Evolutionary conservation across 352 stramenopile species (phyloP), one percentile per base, ranked within the genome.

Genomic region (Phytophthora cajani): DNA sequence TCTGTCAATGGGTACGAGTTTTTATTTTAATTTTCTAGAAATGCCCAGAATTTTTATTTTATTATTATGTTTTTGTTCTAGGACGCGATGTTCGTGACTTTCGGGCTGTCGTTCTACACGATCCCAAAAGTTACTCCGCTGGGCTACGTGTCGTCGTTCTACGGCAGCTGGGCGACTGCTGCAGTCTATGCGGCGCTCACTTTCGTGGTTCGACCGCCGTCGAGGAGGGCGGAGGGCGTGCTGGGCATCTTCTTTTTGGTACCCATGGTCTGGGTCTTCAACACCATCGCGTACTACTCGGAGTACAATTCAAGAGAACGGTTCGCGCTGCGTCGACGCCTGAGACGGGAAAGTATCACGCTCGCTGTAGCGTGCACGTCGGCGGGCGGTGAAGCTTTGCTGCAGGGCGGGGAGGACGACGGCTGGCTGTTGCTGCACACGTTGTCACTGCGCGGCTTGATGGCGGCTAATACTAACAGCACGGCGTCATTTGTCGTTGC

Each of bases 271-370:
- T 89, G 84, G 72, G 87, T 93, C 42, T 95, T 95, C 64, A 95
- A 93, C 54, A 91, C 82, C 5, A 93, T 95, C 72, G 84, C 88
- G 30, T 95, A 95, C 75, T 95, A 92, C 64, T 92, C 84, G 2
- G 88, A 95, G 76, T 93, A 92, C 66, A 93, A 92, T 75, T 88
- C 84, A 23, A 75, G 88, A 12, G 88, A 95, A 66, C 82, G 88
- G 9, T 95, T 93, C 62, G 82, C 90, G 36, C 59, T 95, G 25
- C 84, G 84, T 5, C 81, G 84, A 3, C 74, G 88, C 11, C 64
- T 95, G 47, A 72, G 81, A n/a, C 81, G 81, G 42, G 88, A 95
- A 68, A 92, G 88, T 67, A 95, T 95, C 60, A 88, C 85, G 11
- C 58, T 95, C 9, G 88, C 88, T 0, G 84, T 95, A 12, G 82